Conservation (phyloP, 2,329 filamentous ascomycete genomes). For the Westerdykella ornata region DNA sequence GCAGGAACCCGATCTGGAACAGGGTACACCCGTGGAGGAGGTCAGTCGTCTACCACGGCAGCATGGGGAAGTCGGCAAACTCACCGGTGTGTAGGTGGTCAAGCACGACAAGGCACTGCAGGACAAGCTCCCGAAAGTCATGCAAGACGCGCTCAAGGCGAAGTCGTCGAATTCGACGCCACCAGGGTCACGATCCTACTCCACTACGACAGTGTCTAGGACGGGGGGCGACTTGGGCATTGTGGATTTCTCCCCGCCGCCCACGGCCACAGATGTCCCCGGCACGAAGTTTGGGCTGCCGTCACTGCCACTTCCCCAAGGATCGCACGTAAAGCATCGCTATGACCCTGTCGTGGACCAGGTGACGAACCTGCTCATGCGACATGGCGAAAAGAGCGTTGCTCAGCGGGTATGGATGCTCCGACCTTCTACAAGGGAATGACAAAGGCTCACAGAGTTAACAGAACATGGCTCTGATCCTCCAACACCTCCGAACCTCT, state of each 20-base stretch:
- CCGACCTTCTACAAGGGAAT: background rate
- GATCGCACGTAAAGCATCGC: conserved; percentile 64
- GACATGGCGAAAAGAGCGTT: conserved; percentile 77
- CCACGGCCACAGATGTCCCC: conserved; percentile 17
- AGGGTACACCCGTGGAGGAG: conserved; percentile 61
- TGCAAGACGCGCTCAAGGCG: conserved; percentile 54
- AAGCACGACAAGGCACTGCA: conserved; percentile 55
- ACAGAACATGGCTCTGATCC: conserved; percentile 77
- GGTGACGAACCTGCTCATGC: conserved; percentile 86
- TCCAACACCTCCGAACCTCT: conserved; percentile 76
- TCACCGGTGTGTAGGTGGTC: conserved; percentile 48
- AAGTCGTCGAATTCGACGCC: conserved; percentile 36
- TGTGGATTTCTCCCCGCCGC: conserved; percentile 18
- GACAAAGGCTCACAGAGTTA: conserved; percentile 3
- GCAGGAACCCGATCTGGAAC: conserved; percentile 55
- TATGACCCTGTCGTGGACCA: conserved; percentile 83
- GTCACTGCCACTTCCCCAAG: conserved; percentile 56
- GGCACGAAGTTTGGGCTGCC: conserved; percentile 78
- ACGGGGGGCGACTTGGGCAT: conserved; percentile 26
- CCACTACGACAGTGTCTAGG: conserved; percentile 40
- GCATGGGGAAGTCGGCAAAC: conserved; percentile 1
- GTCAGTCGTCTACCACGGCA: conserved; percentile 35
- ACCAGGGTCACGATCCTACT: conserved; percentile 50
- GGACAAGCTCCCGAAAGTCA: conserved; percentile 59
- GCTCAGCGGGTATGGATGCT: conserved; percentile 69